Evolutionary conservation across 139 green algal genomes (phyloP).

Genomic region (Microglena sp.): DNA sequence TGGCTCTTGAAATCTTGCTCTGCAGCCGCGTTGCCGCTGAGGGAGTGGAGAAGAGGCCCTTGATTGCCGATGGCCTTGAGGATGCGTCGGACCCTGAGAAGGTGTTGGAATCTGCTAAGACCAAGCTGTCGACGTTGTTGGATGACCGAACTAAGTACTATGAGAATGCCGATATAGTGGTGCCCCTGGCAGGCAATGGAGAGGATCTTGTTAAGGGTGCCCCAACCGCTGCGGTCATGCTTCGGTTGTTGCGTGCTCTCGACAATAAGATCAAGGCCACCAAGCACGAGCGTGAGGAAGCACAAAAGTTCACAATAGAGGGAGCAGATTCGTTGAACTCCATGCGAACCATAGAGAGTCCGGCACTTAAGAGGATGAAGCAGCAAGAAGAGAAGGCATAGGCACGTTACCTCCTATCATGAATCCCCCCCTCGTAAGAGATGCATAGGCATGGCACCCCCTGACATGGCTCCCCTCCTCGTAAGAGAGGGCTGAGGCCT

Average conservation of each 20-base stretch:
- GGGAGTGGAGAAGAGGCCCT: constrained; percentile 54
- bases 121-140: too few relatives aligned
- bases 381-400: too few relatives aligned
- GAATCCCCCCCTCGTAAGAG: too few relatives aligned
- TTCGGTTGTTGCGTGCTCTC: constrained; percentile 30
- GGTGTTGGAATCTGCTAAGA: too few relatives aligned
- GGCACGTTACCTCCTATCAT: too few relatives aligned
- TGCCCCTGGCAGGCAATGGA: constrained; percentile 45
- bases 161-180: constrained; percentile 52
- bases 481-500: too few relatives aligned
- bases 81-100: too few relatives aligned
- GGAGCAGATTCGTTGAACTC: constrained; percentile 13
- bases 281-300: constrained; percentile 28
- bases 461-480: too few relatives aligned
- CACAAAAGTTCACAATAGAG: constrained; percentile 38
- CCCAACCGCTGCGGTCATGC: constrained; percentile 37
- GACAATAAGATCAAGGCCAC: constrained; percentile 34
- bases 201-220: constrained; percentile 28
- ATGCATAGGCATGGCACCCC: too few relatives aligned
- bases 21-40: constrained; percentile 51
- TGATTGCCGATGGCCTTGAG: constrained; percentile 38
- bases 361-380: too few relatives aligned
- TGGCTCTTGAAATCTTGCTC: too few relatives aligned
- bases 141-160: constrained; percentile 41
- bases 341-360: constrained; percentile 17